Conservation (phyloP, 352 stramenopile species). For the Achlya hypogyna region DNA sequence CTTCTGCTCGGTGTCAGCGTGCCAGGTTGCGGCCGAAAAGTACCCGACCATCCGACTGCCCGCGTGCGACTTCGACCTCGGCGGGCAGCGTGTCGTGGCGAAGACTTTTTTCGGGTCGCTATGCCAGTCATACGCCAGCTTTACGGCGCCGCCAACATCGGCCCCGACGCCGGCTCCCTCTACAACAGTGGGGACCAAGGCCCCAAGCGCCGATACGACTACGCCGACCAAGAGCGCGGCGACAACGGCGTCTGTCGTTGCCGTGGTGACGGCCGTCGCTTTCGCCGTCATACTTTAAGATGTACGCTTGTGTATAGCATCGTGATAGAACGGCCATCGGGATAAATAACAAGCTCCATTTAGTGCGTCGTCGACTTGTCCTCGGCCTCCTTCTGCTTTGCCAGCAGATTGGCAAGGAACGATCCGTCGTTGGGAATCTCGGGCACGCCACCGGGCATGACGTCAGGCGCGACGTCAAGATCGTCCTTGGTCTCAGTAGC, state of each 20-base stretch:
- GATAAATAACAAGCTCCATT: no score
- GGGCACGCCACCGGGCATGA: conserved; percentile 58
- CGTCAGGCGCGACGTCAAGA: conserved; percentile 26
- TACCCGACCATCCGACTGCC: background rate
- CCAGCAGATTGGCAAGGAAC: conserved; percentile 66
- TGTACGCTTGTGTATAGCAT: no score
- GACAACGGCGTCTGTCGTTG: background rate
- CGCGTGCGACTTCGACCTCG: background rate
- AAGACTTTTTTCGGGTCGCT: background rate
- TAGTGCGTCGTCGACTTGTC: no score
- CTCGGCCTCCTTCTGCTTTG: no score
- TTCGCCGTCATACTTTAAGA: no score
- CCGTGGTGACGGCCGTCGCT: no score
- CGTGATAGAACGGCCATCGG: no score
- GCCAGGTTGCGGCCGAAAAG: background rate
- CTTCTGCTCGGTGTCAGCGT: background rate
- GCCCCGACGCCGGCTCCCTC: background rate
- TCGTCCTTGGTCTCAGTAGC: conserved; percentile 10
- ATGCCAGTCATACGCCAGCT: background rate
- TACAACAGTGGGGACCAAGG: background rate
- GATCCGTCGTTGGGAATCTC: conserved; percentile 77
- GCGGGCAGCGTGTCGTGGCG: background rate
- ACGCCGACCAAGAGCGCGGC: background rate
- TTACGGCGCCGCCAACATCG: background rate
- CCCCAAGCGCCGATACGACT: background rate